phyloP scores from a whole-genome alignment of 192 early-diverging fungal genomes.

The Jimgerdemannia flammicorona region DNA sequence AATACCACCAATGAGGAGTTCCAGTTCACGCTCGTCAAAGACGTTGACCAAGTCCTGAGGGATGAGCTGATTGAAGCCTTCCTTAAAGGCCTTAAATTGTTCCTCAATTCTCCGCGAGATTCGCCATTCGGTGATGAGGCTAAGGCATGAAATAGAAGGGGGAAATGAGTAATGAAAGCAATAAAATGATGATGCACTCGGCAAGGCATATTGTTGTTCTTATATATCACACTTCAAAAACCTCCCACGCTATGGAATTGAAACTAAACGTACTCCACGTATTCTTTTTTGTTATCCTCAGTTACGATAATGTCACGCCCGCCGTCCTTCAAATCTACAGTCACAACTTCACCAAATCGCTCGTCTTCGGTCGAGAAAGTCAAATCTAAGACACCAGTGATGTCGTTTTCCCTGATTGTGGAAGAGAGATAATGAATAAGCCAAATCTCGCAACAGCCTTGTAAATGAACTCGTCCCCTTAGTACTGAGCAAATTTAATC shows the following conservation, averaged over 20 bases:
- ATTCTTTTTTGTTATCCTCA: slow-evolving; percentile 94
- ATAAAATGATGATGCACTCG: too few relatives aligned
- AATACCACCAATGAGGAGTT: slow-evolving; percentile 93
- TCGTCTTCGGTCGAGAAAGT: slow-evolving; percentile 88
- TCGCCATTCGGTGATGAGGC: slow-evolving; percentile 76
- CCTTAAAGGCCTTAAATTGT: slow-evolving; percentile 86
- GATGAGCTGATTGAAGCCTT: slow-evolving; percentile 91
- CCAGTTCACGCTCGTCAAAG: slow-evolving; percentile 95
- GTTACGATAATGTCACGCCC: slow-evolving; percentile 83
- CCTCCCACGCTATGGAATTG: background rate
- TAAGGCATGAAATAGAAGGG: slow-evolving; percentile 1
- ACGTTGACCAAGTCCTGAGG: slow-evolving; percentile 90
- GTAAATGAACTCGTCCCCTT: too few relatives aligned
- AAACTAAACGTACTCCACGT: slow-evolving; percentile 61
- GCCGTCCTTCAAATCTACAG: slow-evolving; percentile 79
- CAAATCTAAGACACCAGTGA: slow-evolving; percentile 76
- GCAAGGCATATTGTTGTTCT: too few relatives aligned
- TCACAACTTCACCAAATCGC: slow-evolving; percentile 80
- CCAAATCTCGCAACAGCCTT: background rate
- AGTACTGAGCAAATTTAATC: background rate
- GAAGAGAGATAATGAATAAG: background rate
- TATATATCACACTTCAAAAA: too few relatives aligned
- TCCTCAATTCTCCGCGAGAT: slow-evolving; percentile 86
- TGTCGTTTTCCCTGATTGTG: slow-evolving; percentile 68
- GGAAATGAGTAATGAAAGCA: background rate